Evolutionary conservation across 805 yeast genomes (phyloP).

Genomic region (Wickerhamomyces alni): DNA sequence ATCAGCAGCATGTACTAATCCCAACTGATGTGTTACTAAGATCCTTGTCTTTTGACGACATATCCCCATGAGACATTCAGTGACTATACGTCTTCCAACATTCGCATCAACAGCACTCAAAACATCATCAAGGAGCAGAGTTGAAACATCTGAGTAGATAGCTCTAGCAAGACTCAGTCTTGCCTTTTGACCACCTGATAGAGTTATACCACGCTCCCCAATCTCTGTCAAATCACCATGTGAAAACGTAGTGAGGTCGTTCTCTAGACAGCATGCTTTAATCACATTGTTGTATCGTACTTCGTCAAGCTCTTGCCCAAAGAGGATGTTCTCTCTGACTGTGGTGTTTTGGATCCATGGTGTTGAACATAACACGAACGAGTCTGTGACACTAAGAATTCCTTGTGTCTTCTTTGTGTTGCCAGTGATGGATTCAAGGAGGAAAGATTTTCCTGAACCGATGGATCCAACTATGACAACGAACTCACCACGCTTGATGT

Average conservation of each 20-base stretch:
- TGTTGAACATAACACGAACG: conserved; percentile 36
- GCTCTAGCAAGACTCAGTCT: conserved; percentile 67
- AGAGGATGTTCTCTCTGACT: conserved; percentile 78
- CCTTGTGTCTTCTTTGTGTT: conserved; percentile 50
- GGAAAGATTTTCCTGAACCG: conserved; percentile 54
- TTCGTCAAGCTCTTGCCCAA: conserved; percentile 43
- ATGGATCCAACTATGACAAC: conserved; percentile 26
- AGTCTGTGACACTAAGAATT: conserved; percentile 39
- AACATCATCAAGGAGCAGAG: conserved; percentile 62
- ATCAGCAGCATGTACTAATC: conserved; percentile 61
- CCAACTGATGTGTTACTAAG: conserved; percentile 77
- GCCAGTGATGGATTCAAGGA: conserved; percentile 3
- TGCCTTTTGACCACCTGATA: conserved; percentile 80
- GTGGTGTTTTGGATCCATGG: conserved; percentile 96
- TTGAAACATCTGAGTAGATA: conserved; percentile 56
- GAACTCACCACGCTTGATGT: conserved; percentile 1
- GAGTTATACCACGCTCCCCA: conserved; percentile 72
- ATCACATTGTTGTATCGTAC: conserved; percentile 32
- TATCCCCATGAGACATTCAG: conserved; percentile 49
- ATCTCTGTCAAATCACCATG: conserved; percentile 68
- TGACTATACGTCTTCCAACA: conserved; percentile 65
- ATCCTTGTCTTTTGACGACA: conserved; percentile 52
- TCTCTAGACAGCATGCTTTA: conserved; percentile 51
- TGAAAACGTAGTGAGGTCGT: conserved; percentile 53
- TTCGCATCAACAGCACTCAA: conserved; percentile 75